Conservation (phyloP, 331 rosid genomes). For the Arachis monticola region DNA sequence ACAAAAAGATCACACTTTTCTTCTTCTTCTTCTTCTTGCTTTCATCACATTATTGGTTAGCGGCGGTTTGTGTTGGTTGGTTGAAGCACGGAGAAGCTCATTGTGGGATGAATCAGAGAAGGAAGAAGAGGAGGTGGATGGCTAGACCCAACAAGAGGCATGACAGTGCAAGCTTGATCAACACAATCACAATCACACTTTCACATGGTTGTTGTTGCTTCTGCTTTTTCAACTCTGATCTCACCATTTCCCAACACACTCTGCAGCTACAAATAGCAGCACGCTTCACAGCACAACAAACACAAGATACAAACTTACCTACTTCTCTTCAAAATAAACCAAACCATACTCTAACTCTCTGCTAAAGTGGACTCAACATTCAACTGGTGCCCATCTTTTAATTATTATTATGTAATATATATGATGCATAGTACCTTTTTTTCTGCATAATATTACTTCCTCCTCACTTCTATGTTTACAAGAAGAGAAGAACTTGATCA, state of each 20-base stretch:
- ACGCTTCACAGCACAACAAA: conserved; percentile 27
- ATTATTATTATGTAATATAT: not conserved
- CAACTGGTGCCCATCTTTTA: not conserved
- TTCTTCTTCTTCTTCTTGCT: not conserved
- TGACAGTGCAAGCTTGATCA: conserved; percentile 56
- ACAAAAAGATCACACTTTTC: conserved; percentile 66
- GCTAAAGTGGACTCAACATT: not conserved
- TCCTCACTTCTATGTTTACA: too few relatives aligned
- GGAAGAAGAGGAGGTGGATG: conserved; percentile 47
- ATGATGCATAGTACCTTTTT: too few relatives aligned
- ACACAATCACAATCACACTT: not conserved
- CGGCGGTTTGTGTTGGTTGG: too few relatives aligned
- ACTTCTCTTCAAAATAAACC: too few relatives aligned
- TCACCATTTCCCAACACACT: conserved; percentile 46
- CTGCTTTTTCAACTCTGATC: conserved; percentile 44
- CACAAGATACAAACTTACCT: too few relatives aligned
- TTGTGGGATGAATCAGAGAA: conserved; percentile 48
- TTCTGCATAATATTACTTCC: too few relatives aligned
- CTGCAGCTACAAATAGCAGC: not conserved
- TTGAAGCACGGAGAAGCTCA: too few relatives aligned
- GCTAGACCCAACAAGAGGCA: conserved; percentile 66
- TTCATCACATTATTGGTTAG: conserved; percentile 6
- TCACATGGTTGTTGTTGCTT: not conserved
- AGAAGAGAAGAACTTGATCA: too few relatives aligned
- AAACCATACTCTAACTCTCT: too few relatives aligned